Percentiles rank a stretch among this genome's conserved stretches.
Conservation (phyloP, 345 rosid genomes). For the Eucalyptus sp. region DNA sequence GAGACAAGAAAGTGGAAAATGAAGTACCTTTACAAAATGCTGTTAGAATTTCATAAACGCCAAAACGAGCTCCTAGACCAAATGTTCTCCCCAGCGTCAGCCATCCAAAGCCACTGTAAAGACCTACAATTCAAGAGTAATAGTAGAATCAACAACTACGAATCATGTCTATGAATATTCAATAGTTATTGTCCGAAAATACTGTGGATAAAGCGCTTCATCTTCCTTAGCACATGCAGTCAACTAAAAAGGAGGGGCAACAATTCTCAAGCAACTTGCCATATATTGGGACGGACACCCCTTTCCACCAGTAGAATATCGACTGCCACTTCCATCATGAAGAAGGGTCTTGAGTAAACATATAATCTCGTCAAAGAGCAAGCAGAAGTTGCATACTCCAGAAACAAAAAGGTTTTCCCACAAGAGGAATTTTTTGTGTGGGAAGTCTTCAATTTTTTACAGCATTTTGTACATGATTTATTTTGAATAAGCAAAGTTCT, state of each 20-base stretch:
- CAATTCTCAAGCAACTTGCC: not conserved
- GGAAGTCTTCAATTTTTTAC: not conserved
- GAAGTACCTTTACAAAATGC: conserved; percentile 70
- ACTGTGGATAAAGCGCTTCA: not conserved
- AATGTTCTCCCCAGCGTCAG: conserved; percentile 51
- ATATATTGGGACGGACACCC: not conserved
- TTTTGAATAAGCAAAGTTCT: not conserved
- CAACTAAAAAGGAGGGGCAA: not conserved
- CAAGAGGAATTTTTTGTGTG: not conserved
- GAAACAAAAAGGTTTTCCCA: not conserved
- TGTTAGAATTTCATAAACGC: conserved; percentile 66
- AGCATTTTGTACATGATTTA: not conserved
- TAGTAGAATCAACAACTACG: not conserved
- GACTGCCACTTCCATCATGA: not conserved
- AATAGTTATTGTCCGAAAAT: not conserved
- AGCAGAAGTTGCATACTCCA: not conserved
- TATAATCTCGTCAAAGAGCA: not conserved
- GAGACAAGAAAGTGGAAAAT: not conserved
- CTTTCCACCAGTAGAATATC: not conserved
- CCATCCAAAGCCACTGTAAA: conserved; percentile 73
- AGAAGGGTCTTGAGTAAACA: not conserved
- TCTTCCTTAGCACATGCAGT: not conserved
- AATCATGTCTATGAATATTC: not conserved
- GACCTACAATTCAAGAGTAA: conserved; percentile 23
- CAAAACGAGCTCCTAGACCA: conserved; percentile 73